Evolutionary conservation across 2,329 filamentous ascomycete genomes (phyloP).

Genomic region (Zasmidium cellare): DNA sequence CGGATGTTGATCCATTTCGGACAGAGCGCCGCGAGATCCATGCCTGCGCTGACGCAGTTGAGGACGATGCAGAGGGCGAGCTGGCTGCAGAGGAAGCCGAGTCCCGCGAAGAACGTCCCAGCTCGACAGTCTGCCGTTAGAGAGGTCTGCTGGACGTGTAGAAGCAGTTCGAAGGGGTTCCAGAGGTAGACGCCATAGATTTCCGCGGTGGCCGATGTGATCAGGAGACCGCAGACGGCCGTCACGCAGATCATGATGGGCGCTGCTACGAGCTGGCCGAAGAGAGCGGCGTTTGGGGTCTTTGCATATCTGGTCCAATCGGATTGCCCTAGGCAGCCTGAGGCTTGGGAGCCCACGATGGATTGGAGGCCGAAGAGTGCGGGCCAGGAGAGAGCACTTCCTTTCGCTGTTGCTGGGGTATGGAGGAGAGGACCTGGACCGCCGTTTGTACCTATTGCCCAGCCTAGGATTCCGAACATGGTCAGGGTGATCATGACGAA

Average conservation of each 20-base stretch:
- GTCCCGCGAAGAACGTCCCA: conserved; percentile 32
- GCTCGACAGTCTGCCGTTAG: conserved; percentile 26
- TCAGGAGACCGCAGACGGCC: conserved; percentile 28
- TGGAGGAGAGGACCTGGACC: conserved; percentile 10
- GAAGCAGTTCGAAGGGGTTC: conserved; percentile 29
- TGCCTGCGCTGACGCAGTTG: conserved; percentile 43
- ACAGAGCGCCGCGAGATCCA: conserved; percentile 43
- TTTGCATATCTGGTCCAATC: conserved; percentile 27
- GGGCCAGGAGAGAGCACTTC: conserved; percentile 11
- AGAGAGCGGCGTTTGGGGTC: conserved; percentile 17
- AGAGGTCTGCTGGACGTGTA: conserved; percentile 21
- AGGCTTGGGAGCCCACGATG: conserved; percentile 16
- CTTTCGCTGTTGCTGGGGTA: conserved; percentile 16
- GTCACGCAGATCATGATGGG: conserved; percentile 25
- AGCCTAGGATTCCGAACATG: conserved; percentile 17
- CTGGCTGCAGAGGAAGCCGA: conserved; percentile 29
- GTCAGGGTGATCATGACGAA: conserved; percentile 15
- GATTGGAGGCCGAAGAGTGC: conserved; percentile 18
- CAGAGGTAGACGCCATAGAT: conserved; percentile 27
- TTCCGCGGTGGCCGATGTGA: conserved; percentile 24
- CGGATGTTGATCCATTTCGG: conserved; percentile 45
- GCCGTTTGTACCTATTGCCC: conserved; percentile 11
- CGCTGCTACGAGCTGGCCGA: conserved; percentile 34
- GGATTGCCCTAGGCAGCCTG: conserved; percentile 16
- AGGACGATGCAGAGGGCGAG: conserved; percentile 36